Evolutionary conservation across 208 protist species (phyloP), one percentile per base, ranked within the genome.

Genomic region (Novymonas esmeraldas): DNA sequence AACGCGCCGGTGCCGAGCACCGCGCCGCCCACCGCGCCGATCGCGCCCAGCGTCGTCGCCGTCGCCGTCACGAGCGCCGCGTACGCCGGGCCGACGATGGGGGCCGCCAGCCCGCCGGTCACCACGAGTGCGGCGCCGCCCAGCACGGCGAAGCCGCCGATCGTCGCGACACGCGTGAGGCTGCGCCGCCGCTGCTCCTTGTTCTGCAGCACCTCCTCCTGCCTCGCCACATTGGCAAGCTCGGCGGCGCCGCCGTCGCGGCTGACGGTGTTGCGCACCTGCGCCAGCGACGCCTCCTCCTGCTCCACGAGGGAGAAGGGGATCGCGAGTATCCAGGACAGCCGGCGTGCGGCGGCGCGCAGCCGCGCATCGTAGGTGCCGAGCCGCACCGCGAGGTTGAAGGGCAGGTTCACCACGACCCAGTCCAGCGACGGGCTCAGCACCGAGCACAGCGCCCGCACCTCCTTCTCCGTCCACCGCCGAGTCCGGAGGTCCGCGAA

Each of bases 41-140:
- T 64, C 5, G 63, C 76, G 4, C 75, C 77, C 2, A 93, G 39
- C 7, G 82, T 93, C 10, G 84, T 79, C 20, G 79, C 72, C 1
- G 79, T 70, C 20, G 74, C 87, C 9, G 58, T 72, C 10, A 82
- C 71, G 13, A 95, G 64, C 5, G 85, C 79, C 2, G 64, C 75
- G 51, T 82, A 83, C 3, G 90, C 90, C 0, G 90, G 79, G 0
- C 72, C 85, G 0, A 95, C 72, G 22, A 95, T 39, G 2, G 90
- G 90, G 0, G 90, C 90, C 0, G 78, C 87, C 6, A 95, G 74
- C 11, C 86, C 90, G 45, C 90, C 90, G 2, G 86, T 95, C 44
- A 90, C 51, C 1, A 85, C 54, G 6, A 93, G 79, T 2, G 80
- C 85, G 0, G 76, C 78, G 1, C 87, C 90, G 36, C 90, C 87